A percentile compares a stretch with the other conserved stretches of the same genome.
phyloP scores from a whole-genome alignment of 2,329 filamentous ascomycete species.

The Fusarium sacchari region DNA sequence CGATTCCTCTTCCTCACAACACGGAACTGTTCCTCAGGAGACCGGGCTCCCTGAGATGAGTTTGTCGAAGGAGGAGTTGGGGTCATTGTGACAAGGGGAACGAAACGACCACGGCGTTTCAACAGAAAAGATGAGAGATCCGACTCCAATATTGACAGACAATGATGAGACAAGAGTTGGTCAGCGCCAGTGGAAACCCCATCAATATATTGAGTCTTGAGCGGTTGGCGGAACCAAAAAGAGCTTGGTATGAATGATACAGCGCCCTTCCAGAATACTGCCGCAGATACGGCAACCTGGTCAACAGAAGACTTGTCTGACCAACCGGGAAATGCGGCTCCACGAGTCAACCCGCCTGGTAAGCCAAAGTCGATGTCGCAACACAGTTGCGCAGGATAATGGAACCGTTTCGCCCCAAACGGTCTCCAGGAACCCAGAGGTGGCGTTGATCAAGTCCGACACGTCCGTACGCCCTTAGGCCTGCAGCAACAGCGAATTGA shows the following conservation, averaged over 20 bases:
- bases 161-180: conserved; percentile 22
- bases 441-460: conserved; percentile 31
- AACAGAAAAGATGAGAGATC: conserved; percentile 35
- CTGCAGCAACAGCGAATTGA: conserved; percentile 1
- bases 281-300: conserved; percentile 18
- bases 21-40: conserved; percentile 86
- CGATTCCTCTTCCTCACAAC: conserved; percentile 93
- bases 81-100: conserved; percentile 64
- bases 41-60: conserved; percentile 79
- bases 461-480: conserved; percentile 26
- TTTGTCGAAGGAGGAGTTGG: conserved; percentile 82
- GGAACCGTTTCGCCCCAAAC: conserved; percentile 19
- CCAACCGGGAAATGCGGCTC: conserved; percentile 25
- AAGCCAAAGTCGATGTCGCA: conserved; percentile 6
- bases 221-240: conserved; percentile 1
- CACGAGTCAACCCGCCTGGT: conserved; percentile 10
- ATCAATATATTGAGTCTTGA: conserved; percentile 41
- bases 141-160: conserved; percentile 14
- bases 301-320: conserved; percentile 14
- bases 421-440: conserved; percentile 7
- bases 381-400: neutral
- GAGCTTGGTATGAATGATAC: conserved; percentile 8
- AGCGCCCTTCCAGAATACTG: conserved; percentile 15
- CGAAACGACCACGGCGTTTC: conserved; percentile 32
- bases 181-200: conserved; percentile 33